These are phyloP conservation scores for Saccharum hybrid DNA, from an alignment of 202 grass and related monocot genomes.

Conservation along the genomic window DNA sequence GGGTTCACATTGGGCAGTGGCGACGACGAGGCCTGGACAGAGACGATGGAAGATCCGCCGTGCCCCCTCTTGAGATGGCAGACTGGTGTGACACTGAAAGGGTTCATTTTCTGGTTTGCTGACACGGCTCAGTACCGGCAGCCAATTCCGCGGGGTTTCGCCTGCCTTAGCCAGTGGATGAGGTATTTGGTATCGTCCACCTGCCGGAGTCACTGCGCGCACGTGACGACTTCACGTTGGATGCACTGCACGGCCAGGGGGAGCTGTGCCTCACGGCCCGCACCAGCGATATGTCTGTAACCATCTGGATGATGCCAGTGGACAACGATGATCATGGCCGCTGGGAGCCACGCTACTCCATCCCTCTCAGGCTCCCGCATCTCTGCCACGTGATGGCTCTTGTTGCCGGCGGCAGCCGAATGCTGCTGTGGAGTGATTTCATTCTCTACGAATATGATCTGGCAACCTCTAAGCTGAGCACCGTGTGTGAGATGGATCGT, in stretches of 20 bases:
- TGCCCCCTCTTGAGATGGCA: neutral
- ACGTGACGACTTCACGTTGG: too few relatives aligned
- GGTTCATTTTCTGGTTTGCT: neutral
- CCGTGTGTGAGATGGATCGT: neutral
- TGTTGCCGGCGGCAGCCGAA: neutral
- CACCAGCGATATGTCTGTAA: neutral
- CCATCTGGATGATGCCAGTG: neutral
- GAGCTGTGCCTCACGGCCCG: neutral
- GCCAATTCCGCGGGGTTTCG: too few relatives aligned
- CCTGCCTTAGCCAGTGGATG: neutral
- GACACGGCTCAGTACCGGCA: neutral
- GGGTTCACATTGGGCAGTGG: too few relatives aligned
- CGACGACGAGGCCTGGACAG: too few relatives aligned
- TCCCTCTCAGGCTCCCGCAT: neutral
- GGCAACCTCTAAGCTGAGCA: neutral
- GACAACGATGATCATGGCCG: neutral
- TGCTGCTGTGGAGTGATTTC: neutral
- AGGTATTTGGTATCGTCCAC: accelerated
- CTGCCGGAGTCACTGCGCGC: neutral
- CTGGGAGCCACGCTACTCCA: neutral
- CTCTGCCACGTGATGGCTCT: neutral
- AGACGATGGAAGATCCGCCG: too few relatives aligned
- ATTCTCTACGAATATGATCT: neutral
- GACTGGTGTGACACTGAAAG: neutral
- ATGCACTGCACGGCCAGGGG: too few relatives aligned